phyloP scores from a whole-genome alignment of 1,284 basidiomycete genomes.

The Fistulina hepatica region DNA sequence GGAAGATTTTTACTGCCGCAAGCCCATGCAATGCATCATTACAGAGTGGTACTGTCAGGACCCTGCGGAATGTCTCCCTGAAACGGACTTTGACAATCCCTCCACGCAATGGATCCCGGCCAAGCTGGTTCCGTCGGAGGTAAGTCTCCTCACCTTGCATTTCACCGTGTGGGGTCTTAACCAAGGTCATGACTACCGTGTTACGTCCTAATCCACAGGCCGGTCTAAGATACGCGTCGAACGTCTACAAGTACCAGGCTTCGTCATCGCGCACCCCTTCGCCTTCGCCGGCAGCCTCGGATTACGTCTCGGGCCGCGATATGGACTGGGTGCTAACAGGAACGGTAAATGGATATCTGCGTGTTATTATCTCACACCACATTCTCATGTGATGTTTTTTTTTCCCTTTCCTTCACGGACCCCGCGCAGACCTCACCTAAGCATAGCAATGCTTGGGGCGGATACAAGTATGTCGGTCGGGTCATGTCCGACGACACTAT shows the following conservation, averaged over 20 bases:
- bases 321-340: slow-evolving; percentile 15
- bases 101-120: slow-evolving; percentile 1
- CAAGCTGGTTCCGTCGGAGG: neutral
- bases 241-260: slow-evolving; percentile 4
- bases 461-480: slow-evolving; percentile 31
- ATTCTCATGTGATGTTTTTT: neutral
- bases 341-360: slow-evolving; percentile 11
- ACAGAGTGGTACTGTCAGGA: slow-evolving; percentile 28
- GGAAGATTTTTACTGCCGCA: slow-evolving; percentile 26
- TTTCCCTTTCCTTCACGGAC: slow-evolving; percentile 6
- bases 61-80: slow-evolving; percentile 17
- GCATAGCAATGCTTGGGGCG: slow-evolving; percentile 39
- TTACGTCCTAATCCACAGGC: no score
- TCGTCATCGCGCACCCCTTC: neutral
- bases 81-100: slow-evolving; percentile 6
- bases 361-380: neutral
- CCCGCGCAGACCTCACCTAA: slow-evolving; percentile 29
- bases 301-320: neutral
- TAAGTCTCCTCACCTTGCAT: no score
- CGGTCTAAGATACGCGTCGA: slow-evolving; percentile 1
- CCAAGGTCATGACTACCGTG: no score
- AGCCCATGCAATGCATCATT: slow-evolving; percentile 34
- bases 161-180: no score
- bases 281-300: slow-evolving; percentile 5
- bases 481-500: slow-evolving; percentile 31